Conservation (phyloP, 2,329 filamentous ascomycete genomes). For the Chrysoporthe deuterocubensis region DNA sequence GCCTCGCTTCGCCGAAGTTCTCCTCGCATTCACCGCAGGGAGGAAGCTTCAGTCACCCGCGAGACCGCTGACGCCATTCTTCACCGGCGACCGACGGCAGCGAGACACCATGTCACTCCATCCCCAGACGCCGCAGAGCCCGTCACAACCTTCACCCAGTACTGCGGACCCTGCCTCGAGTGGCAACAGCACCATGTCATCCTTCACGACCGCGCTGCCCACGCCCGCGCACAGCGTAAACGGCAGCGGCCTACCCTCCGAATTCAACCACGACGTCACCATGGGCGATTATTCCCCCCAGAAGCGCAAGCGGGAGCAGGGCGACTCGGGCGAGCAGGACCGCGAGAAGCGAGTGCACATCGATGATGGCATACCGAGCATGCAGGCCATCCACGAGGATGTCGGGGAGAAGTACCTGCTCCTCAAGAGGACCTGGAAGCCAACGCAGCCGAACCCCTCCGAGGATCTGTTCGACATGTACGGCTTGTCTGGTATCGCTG, state of each 20-base stretch:
- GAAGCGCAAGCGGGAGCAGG: slow-evolving; percentile 65
- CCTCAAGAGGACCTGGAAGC: slow-evolving; percentile 52
- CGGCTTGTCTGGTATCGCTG: slow-evolving; percentile 58
- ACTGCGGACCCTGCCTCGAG: slow-evolving; percentile 56
- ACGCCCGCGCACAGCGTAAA: slow-evolving; percentile 68
- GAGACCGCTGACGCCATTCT: slow-evolving; percentile 11
- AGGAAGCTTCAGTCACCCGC: slow-evolving; percentile 10
- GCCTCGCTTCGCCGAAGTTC: slow-evolving; percentile 15
- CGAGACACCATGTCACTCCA: slow-evolving; percentile 64
- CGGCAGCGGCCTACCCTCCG: slow-evolving; percentile 54
- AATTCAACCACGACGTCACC: slow-evolving; percentile 45
- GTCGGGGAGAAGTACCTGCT: slow-evolving; percentile 70
- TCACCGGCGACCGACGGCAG: slow-evolving; percentile 18
- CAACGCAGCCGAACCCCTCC: slow-evolving; percentile 52
- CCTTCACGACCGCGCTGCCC: slow-evolving; percentile 58
- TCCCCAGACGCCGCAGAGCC: slow-evolving; percentile 70
- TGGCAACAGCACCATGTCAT: slow-evolving; percentile 56
- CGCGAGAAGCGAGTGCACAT: slow-evolving; percentile 66
- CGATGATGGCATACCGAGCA: slow-evolving; percentile 64
- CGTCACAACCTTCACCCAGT: slow-evolving; percentile 63
- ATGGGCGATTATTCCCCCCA: slow-evolving; percentile 59
- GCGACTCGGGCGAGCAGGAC: slow-evolving; percentile 54
- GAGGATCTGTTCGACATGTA: slow-evolving; percentile 65
- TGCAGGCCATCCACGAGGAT: slow-evolving; percentile 68
- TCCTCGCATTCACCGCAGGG: not conserved